Conservation (phyloP, 345 rosid genomes). For the Durio zibethinus region DNA sequence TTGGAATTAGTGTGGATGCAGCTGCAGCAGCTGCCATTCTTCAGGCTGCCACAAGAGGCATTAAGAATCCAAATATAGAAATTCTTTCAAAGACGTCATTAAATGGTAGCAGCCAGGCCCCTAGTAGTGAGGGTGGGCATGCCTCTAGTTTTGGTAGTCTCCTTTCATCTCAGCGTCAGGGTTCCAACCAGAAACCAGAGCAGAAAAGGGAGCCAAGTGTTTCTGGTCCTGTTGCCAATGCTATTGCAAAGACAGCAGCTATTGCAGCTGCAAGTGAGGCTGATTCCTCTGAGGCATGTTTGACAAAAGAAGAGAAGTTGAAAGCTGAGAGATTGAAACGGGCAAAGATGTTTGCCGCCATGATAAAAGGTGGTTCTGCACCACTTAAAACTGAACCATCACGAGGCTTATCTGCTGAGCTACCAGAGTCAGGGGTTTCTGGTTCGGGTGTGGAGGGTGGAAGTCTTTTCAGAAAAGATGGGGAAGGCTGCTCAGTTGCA, state of each 20-base stretch:
- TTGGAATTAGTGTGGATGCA: constrained; percentile 63
- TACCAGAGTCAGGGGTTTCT: constrained; percentile 43
- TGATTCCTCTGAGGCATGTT: constrained; percentile 62
- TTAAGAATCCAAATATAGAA: constrained; percentile 65
- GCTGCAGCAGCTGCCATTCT: constrained; percentile 89
- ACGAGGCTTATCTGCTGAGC: constrained; percentile 55
- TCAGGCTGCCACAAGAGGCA: constrained; percentile 86
- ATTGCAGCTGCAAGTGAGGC: constrained; percentile 57
- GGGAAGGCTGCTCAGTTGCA: constrained; percentile 48
- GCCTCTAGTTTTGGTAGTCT: constrained; percentile 9
- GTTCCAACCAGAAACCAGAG: constrained; percentile 28
- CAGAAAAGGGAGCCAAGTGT: constrained; percentile 26
- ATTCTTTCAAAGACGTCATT: constrained; percentile 38
- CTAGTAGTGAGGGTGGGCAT: constrained; percentile 37
- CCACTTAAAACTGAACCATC: constrained; percentile 43
- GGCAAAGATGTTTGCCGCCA: constrained; percentile 87
- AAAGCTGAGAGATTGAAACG: constrained; percentile 94
- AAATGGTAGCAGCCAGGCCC: constrained; percentile 36
- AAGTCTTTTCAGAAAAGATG: constrained; percentile 33
- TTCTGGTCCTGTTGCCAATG: constrained; percentile 43
- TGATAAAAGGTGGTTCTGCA: constrained; percentile 59
- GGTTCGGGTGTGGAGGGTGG: constrained; percentile 36
- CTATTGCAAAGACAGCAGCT: constrained; percentile 49
- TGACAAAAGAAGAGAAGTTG: constrained; percentile 73
- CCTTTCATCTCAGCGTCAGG: constrained; percentile 29